Conservation (phyloP, 495 filamentous ascomycete species). For the Penicillium maclennaniae region DNA sequence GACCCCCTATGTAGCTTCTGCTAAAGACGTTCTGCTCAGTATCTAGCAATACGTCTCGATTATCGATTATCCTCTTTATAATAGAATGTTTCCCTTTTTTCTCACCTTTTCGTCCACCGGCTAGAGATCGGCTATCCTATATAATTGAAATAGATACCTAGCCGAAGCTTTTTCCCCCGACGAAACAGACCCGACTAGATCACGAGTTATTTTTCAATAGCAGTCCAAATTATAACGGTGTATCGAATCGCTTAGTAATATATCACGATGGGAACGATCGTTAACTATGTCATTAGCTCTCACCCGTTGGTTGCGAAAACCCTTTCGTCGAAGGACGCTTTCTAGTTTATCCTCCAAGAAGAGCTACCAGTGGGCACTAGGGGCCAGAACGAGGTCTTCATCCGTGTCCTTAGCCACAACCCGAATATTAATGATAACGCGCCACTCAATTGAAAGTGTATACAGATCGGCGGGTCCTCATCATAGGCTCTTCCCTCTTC, state of each 20-base stretch:
- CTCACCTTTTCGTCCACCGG: no score
- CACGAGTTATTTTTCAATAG: no score
- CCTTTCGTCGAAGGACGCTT: neutral
- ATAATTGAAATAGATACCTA: no score
- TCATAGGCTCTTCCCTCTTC: constrained; percentile 25
- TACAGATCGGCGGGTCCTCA: constrained; percentile 27
- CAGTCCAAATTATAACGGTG: no score
- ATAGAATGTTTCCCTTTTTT: no score
- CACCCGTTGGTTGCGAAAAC: neutral
- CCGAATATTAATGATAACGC: constrained; percentile 17
- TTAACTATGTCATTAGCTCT: no score
- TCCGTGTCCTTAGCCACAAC: constrained; percentile 26
- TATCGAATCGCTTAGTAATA: no score
- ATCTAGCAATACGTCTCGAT: constrained; percentile 22
- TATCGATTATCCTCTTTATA: constrained; percentile 8
- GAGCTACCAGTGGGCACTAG: constrained; percentile 22
- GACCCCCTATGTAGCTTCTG: no score
- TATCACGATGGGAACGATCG: no score
- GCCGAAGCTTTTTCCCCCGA: no score
- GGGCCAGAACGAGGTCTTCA: constrained; percentile 21
- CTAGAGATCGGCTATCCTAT: no score
- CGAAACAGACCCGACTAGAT: no score
- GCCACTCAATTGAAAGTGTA: constrained; percentile 38
- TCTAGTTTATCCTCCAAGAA: constrained; percentile 9
- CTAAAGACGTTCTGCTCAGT: constrained; percentile 22